Conservation (phyloP, 2,329 filamentous ascomycete genomes). For the Fusarium fracticaudum region DNA sequence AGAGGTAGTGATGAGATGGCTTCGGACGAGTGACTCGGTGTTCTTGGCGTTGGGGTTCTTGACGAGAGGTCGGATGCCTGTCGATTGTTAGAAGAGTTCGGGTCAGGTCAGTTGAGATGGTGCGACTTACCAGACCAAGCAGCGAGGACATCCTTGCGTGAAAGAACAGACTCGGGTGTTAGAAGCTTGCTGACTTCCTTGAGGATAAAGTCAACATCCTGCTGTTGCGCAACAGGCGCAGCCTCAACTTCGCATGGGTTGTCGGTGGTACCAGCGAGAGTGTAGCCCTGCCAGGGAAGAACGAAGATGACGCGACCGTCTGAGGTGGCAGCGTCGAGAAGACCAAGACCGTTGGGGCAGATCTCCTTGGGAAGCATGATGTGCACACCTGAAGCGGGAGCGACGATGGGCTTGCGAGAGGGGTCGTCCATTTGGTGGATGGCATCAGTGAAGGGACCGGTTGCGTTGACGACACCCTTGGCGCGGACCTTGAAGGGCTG, state of each 20-base stretch:
- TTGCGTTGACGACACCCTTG: conserved; percentile 85
- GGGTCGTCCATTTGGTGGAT: conserved; percentile 84
- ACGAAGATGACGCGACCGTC: conserved; percentile 92
- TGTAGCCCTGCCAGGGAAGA: conserved; percentile 87
- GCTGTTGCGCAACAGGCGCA: conserved; percentile 77
- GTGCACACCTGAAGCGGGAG: conserved; percentile 84
- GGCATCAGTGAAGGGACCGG: conserved; percentile 82
- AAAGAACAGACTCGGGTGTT: conserved; percentile 78
- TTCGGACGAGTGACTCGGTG: conserved; percentile 84
- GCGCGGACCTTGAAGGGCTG: conserved; percentile 74
- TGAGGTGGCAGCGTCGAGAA: conserved; percentile 81
- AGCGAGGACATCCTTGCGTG: conserved; percentile 78
- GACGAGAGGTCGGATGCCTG: conserved; percentile 78
- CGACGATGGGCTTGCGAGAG: conserved; percentile 74
- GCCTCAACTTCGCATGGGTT: conserved; percentile 73
- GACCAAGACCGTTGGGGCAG: conserved; percentile 81
- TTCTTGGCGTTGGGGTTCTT: conserved; percentile 83
- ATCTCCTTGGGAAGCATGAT: conserved; percentile 83
- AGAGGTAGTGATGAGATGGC: conserved; percentile 81
- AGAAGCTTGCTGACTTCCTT: conserved; percentile 81
- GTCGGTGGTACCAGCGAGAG: conserved; percentile 85
- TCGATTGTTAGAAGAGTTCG: conserved; percentile 21
- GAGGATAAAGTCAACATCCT: conserved; percentile 85
- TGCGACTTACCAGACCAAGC: conserved; percentile 75
- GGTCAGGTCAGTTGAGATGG: fast-evolving